Evolutionary conservation across 2,329 filamentous ascomycete species (phyloP), one percentile per base, ranked within the genome.

Genomic region (Xylaria sp.): DNA sequence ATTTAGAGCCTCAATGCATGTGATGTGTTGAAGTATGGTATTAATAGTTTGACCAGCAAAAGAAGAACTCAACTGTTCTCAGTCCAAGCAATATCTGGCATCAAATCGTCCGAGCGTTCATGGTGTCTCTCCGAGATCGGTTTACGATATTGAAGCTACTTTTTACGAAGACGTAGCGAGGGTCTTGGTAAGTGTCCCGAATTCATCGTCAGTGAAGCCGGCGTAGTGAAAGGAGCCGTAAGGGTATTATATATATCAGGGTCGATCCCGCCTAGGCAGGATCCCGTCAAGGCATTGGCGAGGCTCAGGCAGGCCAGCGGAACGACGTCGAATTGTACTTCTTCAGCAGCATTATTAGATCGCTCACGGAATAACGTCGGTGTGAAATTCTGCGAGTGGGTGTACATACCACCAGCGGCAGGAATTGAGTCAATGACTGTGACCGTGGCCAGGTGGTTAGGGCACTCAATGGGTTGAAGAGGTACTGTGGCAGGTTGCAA

Each of bases 241-340:
- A 17, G 66, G 62, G 0, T 60, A n/a, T n/a, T n/a, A n/a, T n/a
- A 36, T 3, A 72, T 63, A 9, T 27, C 56, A 20, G 70, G 65
- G 27, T 69, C 70, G 27, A 55, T 39, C 36, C 53, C 68, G 17
- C 69, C 68, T 22, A 20, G 44, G 11, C 67, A 64, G 15, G 42
- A 5, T 9, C 71, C 71, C 6, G 68, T 47, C 0, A 73, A 61
- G 13, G 70, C 69, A 13, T 64, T 61, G 17, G 72, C 72, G n/a
- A 73, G 68, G 36, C 68, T 67, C 72, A 74, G 73, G 58, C 72
- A 74, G 15, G 69, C 57, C 2, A 71, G 20, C 1, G 72, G 72
- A 1, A 73, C 64, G 17, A 49, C 53, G 5, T 64, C 63, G 39
- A 68, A 71, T 25, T 44, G 42, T 5, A 38, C 64, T 44, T 63